Evolutionary conservation across 495 filamentous ascomycete genomes (phyloP).

Genomic region (Aspergillus incahuasiensis): DNA sequence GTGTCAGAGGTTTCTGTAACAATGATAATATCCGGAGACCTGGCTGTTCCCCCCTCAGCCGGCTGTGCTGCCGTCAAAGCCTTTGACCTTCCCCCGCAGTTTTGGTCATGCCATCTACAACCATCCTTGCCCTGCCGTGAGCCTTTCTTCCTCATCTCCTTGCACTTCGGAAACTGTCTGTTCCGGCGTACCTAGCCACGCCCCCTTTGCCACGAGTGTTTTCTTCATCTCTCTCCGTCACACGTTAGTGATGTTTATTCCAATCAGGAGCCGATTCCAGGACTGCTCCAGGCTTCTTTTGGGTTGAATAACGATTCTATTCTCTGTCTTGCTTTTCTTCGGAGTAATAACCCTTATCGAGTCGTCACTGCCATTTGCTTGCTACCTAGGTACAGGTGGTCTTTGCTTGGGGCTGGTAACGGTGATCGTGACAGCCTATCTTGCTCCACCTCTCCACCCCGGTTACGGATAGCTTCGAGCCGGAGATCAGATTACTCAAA

Average conservation of each 20-base stretch:
- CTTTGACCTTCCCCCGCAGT: constrained; percentile 7
- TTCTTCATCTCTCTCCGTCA: neutral
- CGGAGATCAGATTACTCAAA: neutral
- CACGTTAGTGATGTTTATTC: constrained; percentile 11
- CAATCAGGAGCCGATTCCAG: neutral
- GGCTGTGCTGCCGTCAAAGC: constrained; percentile 7
- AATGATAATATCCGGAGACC: neutral
- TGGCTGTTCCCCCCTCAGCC: neutral
- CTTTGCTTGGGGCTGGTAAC: neutral
- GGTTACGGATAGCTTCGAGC: constrained; percentile 10
- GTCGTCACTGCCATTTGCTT: neutral
- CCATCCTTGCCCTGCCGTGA: neutral
- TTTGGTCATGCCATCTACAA: constrained; percentile 9
- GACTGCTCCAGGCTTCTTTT: neutral
- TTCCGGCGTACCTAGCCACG: neutral
- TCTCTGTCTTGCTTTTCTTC: neutral
- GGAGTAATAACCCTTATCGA: neutral
- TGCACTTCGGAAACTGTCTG: neutral
- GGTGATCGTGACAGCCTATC: neutral
- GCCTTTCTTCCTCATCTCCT: neutral
- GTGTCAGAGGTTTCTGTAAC: too few relatives aligned
- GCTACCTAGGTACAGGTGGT: neutral
- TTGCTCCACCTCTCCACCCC: constrained; percentile 13
- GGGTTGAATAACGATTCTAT: neutral
- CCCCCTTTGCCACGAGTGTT: neutral